A percentile compares a stretch with the other conserved stretches of the same genome.
phyloP scores from a whole-genome alignment of 106 monocot species.

The Chionographis japonica region DNA sequence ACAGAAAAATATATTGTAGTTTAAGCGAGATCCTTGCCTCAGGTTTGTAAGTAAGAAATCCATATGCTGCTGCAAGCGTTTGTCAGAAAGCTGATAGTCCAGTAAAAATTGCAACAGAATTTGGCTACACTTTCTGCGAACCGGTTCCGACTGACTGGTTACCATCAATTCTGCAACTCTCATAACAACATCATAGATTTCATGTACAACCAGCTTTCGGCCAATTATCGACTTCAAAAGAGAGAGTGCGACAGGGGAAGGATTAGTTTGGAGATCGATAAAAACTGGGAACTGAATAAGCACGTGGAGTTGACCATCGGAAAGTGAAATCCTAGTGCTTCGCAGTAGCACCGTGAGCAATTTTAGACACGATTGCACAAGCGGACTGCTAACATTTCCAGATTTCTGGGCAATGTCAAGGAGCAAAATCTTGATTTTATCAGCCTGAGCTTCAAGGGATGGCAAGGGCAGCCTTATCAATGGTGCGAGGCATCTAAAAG shows the following conservation, averaged over 20 bases:
- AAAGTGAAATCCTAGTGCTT: slow-evolving; percentile 59
- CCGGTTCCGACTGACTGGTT: slow-evolving; percentile 63
- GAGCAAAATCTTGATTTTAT: slow-evolving; percentile 67
- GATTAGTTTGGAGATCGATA: slow-evolving; percentile 71
- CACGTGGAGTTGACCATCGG: slow-evolving; percentile 64
- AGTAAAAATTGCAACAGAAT: slow-evolving; percentile 78
- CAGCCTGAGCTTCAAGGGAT: slow-evolving; percentile 48
- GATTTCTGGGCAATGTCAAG: slow-evolving; percentile 73
- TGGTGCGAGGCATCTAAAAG: slow-evolving; percentile 66
- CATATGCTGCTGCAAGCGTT: slow-evolving; percentile 76
- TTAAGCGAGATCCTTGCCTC: slow-evolving; percentile 30
- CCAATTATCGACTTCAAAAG: slow-evolving; percentile 80
- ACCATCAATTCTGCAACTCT: slow-evolving; percentile 81
- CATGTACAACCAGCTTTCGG: slow-evolving; percentile 63
- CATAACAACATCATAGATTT: slow-evolving; percentile 77
- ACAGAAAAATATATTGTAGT: not conserved
- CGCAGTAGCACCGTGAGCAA: slow-evolving; percentile 63
- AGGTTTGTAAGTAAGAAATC: slow-evolving; percentile 84
- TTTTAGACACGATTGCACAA: slow-evolving; percentile 71
- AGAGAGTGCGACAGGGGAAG: slow-evolving; percentile 83
- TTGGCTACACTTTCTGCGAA: slow-evolving; percentile 71
- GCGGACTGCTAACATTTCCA: slow-evolving; percentile 34
- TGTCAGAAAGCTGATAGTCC: slow-evolving; percentile 75
- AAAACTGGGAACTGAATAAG: slow-evolving; percentile 78
- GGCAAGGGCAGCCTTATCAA: slow-evolving; percentile 70